These are phyloP conservation scores for Mycena amicta DNA, from an alignment of 768 basidiomycete genomes.

Conservation along the genomic window DNA sequence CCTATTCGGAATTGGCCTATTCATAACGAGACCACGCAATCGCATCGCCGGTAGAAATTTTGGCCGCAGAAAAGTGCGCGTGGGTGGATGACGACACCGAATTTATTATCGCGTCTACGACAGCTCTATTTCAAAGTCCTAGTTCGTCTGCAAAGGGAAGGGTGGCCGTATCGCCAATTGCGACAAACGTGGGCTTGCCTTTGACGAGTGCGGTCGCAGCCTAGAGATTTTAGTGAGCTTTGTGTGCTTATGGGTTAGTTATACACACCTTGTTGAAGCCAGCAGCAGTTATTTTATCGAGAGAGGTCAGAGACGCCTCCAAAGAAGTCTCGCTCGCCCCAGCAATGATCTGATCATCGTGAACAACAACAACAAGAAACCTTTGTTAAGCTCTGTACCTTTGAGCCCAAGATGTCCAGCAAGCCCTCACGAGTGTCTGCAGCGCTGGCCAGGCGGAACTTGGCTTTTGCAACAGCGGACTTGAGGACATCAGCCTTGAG, in stretches of 20 bases:
- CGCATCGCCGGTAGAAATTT: too few relatives aligned
- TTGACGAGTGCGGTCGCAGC: conserved; percentile 67
- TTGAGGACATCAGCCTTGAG: conserved; percentile 72
- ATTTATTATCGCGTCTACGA: too few relatives aligned
- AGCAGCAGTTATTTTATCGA: conserved; percentile 70
- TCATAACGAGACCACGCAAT: too few relatives aligned
- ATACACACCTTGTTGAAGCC: conserved; percentile 69
- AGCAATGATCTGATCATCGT: conserved; percentile 66
- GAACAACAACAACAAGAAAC: too few relatives aligned
- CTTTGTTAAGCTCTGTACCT: too few relatives aligned
- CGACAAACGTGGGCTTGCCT: conserved; percentile 84
- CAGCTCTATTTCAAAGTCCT: conserved; percentile 58
- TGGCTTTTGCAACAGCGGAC: conserved; percentile 85
- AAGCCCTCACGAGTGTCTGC: conserved; percentile 74
- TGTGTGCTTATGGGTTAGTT: too few relatives aligned
- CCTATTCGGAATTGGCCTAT: too few relatives aligned
- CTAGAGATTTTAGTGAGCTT: too few relatives aligned
- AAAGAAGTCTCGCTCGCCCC: conserved; percentile 56
- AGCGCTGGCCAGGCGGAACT: conserved; percentile 74
- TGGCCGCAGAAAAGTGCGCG: too few relatives aligned
- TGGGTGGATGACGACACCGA: too few relatives aligned
- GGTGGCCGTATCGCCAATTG: conserved; percentile 73
- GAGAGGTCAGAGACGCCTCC: conserved; percentile 61
- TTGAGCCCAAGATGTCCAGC: conserved; percentile 59
- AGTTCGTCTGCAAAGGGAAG: conserved; percentile 87